Base-by-base conservation (phyloP, 192 early-diverging fungal genomes). In the Backusella liffmaniae region DNA sequence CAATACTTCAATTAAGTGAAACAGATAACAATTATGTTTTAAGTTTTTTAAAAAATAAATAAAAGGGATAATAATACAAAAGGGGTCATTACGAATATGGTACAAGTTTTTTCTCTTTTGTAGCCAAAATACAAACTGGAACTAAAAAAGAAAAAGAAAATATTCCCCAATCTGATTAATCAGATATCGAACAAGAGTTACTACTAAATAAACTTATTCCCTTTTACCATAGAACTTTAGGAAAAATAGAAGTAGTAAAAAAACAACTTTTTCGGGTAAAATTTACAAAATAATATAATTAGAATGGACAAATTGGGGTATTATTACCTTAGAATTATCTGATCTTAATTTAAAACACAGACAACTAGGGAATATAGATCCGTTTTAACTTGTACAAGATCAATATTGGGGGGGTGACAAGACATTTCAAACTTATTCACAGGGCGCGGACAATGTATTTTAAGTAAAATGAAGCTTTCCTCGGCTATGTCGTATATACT, bases 281-380 rank as follows among this genome's bases (percentile, higher is more conserved):
- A 12, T 62, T 29, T 62, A 62, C 56, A 62, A 62, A 62, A 62
- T 62, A 62, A 62, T 62, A 62, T 12, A 62, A 62, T 62, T 62
- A 26, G 21, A 62, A 3, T 29, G 26, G 56, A 62, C 56, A 62
- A 62, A 62, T 62, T 62, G 26, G 56, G 23, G 56, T 6, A 62
- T 30, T 62, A 62, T 26, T 62, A 29, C 56, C 56, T 62, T 26
- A 7, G 23, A 62, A 29, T 62, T 62, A 62, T 62, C 56, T 62
- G 56, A 62, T 62, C 26, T 62, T 29, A 26, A 29, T 23, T 62
- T 62, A 29, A 30, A 62, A 62, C 23, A 9, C 56, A 62, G 56
- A 62, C 21, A 21, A 15, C 56, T 29, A 29, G 56, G 0, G 46
- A 7, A 49, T 29, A 62, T 13, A 62, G 56, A 62, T 62, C 56